Evolutionary conservation across 352 stramenopile genomes (phyloP), one percentile per base, ranked within the genome.

Genomic region (Globisporangium irregulare): DNA sequence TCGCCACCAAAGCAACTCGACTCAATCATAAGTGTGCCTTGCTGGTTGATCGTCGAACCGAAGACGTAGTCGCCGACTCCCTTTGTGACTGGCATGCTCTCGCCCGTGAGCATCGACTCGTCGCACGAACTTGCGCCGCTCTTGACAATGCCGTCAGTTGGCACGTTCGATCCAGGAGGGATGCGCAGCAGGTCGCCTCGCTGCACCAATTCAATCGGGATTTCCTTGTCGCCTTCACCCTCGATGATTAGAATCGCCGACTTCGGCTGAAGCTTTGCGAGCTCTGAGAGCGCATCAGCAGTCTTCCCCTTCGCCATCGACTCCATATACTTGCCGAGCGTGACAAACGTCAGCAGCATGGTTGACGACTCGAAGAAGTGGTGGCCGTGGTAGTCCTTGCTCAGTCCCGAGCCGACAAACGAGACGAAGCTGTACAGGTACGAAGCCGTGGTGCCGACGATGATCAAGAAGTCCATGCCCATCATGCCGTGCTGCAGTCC

Each of bases 391-490:
- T 92, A 94, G 22, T 89, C 68, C 24, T 76, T 64, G 34, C 83
- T 78, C 46, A 94, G 27, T 0, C 73, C 76, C 34, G 82, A 90
- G 12, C 84, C 78, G 29, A 97, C 73, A 27, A 96, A 80, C 50
- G 88, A 91, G 53, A 92, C 72, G 41, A 95, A 82, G 51, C 87
- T 94, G 70, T 96, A 97, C 12, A 90, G 73, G 67, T 97, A 97
- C 63, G 89, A 94, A 55, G 89, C 85, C n/a, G 83, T 86, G 0
- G 89, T 95, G 64, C 89, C 89, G 8, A 88, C 76, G 43, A 94
- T 87, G 34, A 97, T 88, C 34, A 97, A 66, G 62, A 96, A 96
- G 62, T 94, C 87, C 89, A 96, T 97, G n/a, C 89, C 89, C 79
- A 95, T 92, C 61, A 92, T 89, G 1, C 89, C 84, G 59, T 95